Evolutionary conservation across 1,284 basidiomycete species (phyloP).

Genomic region (Moesziomyces sp.): DNA sequence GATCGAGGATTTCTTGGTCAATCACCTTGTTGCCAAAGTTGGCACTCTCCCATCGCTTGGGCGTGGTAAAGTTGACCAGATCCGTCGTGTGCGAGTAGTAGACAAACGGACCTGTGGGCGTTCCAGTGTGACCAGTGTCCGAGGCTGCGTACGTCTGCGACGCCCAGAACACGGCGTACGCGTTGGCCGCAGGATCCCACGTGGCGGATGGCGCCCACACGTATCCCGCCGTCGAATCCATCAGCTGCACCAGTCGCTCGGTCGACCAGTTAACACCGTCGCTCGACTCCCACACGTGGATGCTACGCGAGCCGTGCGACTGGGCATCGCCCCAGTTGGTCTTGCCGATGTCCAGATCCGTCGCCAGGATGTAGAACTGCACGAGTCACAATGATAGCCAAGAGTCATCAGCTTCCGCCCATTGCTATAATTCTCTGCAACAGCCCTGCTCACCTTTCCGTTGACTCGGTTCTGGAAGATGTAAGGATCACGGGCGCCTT

Average conservation of each 20-base stretch:
- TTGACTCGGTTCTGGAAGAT: constrained; percentile 25
- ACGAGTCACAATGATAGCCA: neutral
- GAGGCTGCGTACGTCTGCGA: constrained; percentile 27
- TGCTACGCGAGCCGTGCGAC: constrained; percentile 30
- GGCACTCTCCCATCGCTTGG: constrained; percentile 25
- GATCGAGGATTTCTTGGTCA: constrained; percentile 22
- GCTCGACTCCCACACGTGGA: constrained; percentile 23
- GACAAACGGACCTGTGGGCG: constrained; percentile 15
- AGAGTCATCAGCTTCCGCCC: constrained; percentile 1
- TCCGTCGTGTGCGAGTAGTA: constrained; percentile 35
- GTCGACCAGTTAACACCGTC: constrained; percentile 24
- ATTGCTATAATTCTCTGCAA: too few relatives aligned
- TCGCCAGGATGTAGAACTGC: constrained; percentile 28
- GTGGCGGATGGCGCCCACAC: constrained; percentile 32
- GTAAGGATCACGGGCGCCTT: constrained; percentile 20
- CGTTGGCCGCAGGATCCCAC: constrained; percentile 21
- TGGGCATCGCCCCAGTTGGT: constrained; percentile 36
- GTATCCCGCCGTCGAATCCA: constrained; percentile 23
- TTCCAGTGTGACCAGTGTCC: constrained; percentile 19
- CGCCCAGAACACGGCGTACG: constrained; percentile 27
- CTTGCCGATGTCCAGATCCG: constrained; percentile 27
- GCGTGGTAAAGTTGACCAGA: constrained; percentile 16
- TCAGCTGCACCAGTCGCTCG: constrained; percentile 17
- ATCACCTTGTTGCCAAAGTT: constrained; percentile 34
- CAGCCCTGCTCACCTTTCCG: constrained; percentile 11